phyloP scores from a whole-genome alignment of 2,329 filamentous ascomycete species.

The Aureobasidium sp. region DNA sequence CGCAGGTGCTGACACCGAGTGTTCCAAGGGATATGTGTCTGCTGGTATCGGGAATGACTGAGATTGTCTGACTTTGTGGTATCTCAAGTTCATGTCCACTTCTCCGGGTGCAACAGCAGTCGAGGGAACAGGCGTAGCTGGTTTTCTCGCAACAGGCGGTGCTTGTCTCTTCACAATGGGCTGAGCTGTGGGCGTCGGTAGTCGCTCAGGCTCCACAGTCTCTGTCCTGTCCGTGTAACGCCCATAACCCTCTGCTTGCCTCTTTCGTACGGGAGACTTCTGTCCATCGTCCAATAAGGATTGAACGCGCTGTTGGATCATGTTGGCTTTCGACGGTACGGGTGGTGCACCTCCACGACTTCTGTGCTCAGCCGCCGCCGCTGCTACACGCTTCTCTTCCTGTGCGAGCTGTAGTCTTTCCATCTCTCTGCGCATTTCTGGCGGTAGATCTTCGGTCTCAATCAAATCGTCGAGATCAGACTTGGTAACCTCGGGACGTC shows the following conservation, averaged over 20 bases:
- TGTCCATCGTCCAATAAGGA: slow-evolving; percentile 72
- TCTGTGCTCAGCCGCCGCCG: slow-evolving; percentile 81
- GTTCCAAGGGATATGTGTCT: not conserved
- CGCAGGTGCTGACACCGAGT: slow-evolving; percentile 16
- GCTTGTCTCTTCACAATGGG: slow-evolving; percentile 12
- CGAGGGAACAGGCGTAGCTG: slow-evolving; percentile 9
- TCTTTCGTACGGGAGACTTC: slow-evolving; percentile 45
- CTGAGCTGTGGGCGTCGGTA: not conserved
- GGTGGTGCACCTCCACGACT: slow-evolving; percentile 56
- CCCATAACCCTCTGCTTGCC: slow-evolving; percentile 84
- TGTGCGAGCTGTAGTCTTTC: slow-evolving; percentile 73
- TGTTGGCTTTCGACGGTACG: slow-evolving; percentile 61
- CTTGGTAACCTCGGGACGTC: slow-evolving; percentile 46
- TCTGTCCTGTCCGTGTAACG: slow-evolving; percentile 58
- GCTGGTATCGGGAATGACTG: slow-evolving; percentile 3
- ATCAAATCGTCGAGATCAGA: slow-evolving; percentile 41
- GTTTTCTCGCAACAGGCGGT: slow-evolving; percentile 19
- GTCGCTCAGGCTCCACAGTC: not conserved
- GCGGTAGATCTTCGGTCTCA: slow-evolving; percentile 64
- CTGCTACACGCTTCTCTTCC: slow-evolving; percentile 83
- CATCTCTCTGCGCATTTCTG: slow-evolving; percentile 82
- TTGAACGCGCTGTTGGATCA: slow-evolving; percentile 87
- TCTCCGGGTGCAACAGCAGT: slow-evolving; percentile 6
- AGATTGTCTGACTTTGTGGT: slow-evolving; percentile 16
- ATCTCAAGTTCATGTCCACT: slow-evolving; percentile 15